Evolutionary conservation across 495 filamentous ascomycete species (phyloP).

Genomic region (Hapsidospora chrysogenum): DNA sequence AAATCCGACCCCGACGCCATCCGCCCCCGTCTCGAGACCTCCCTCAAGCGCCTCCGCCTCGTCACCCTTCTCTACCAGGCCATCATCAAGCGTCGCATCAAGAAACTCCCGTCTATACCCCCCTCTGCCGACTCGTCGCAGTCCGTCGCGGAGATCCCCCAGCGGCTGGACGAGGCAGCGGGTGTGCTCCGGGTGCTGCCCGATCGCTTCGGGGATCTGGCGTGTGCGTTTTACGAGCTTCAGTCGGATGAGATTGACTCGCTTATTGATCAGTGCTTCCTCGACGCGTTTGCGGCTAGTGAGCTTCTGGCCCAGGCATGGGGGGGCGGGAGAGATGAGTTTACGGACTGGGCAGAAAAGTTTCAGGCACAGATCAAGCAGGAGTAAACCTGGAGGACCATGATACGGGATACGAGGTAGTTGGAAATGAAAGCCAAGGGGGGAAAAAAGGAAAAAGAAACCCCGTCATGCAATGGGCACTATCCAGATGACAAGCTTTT

Average conservation of each 20-base stretch:
- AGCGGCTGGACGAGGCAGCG: constrained; percentile 27
- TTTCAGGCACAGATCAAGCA: constrained; percentile 32
- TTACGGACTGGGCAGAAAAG: constrained; percentile 29
- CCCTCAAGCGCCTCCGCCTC: constrained; percentile 37
- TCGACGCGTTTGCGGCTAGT: constrained; percentile 25
- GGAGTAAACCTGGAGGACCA: neutral
- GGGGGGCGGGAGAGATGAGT: constrained; percentile 26
- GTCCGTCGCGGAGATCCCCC: constrained; percentile 9
- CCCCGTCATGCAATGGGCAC: no score
- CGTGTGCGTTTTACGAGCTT: constrained; percentile 31
- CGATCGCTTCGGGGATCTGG: constrained; percentile 21
- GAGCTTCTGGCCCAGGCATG: constrained; percentile 26
- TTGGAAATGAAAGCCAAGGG: no score
- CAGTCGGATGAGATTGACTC: constrained; percentile 24
- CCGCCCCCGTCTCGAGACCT: constrained; percentile 36
- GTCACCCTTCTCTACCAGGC: constrained; percentile 42
- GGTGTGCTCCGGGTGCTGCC: constrained; percentile 21
- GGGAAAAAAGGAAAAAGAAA: no score
- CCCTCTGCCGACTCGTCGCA: constrained; percentile 1
- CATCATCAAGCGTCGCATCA: constrained; percentile 40
- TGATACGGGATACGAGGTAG: no score
- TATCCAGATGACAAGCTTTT: no score
- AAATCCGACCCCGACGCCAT: constrained; percentile 36
- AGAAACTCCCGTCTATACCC: constrained; percentile 26
- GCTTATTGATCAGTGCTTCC: constrained; percentile 30